Conservation (phyloP, 2,329 filamentous ascomycete genomes). For the Aspergillus pseudoterreus region DNA sequence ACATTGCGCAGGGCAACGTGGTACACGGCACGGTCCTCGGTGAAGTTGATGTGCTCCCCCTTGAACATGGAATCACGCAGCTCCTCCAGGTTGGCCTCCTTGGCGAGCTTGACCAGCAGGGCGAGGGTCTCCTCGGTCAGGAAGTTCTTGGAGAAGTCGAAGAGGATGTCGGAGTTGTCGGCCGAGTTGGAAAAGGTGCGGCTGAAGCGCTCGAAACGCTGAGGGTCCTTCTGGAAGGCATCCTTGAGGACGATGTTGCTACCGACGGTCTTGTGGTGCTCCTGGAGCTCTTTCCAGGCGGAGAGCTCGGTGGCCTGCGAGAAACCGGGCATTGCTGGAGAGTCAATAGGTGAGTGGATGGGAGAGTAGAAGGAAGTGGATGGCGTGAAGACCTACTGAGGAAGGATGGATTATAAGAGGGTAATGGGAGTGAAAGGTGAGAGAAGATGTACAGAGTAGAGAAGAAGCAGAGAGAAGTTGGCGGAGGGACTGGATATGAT, state of each 20-base stretch:
- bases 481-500: constrained; percentile 7
- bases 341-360: constrained; percentile 17
- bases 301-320: constrained; percentile 78
- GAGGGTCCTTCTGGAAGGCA: constrained; percentile 81
- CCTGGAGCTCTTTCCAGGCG: constrained; percentile 86
- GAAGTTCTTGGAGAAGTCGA: constrained; percentile 99
- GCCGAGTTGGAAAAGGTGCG: constrained; percentile 76
- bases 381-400: background rate
- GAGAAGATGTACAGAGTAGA: background rate
- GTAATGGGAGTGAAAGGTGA: background rate
- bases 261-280: constrained; percentile 81
- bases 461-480: background rate
- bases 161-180: constrained; percentile 82
- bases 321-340: constrained; percentile 32
- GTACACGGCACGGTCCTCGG: constrained; percentile 92
- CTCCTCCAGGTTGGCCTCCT: constrained; percentile 86
- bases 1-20: constrained; percentile 92
- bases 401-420: background rate
- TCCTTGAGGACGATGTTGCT: constrained; percentile 91
- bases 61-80: constrained; percentile 97
- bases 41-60: constrained; percentile 99
- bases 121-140: constrained; percentile 86
- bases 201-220: constrained; percentile 87
- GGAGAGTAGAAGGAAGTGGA: background rate
- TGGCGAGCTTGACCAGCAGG: constrained; percentile 82